phyloP scores from a whole-genome alignment of 78 protist genomes.

The Dictyostelium citrinum region DNA sequence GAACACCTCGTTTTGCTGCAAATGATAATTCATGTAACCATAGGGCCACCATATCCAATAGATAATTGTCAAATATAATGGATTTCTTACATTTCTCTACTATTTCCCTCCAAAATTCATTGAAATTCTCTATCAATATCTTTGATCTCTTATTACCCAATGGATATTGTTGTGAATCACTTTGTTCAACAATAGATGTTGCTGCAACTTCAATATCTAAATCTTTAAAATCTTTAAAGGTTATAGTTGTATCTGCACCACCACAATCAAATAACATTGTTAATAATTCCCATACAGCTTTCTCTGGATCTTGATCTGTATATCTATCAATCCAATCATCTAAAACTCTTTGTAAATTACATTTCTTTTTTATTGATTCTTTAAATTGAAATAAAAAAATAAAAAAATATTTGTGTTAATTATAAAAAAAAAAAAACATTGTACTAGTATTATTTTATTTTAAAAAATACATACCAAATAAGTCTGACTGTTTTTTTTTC shows the following conservation, averaged over 20 bases:
- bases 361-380: conserved; percentile 18
- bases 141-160: background rate
- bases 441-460: too few species aligned
- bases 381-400: background rate
- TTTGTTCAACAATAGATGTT: background rate
- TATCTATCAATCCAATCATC: conserved; percentile 33
- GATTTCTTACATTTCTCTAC: conserved; percentile 21
- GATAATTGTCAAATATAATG: conserved; percentile 24
- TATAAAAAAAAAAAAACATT: too few species aligned
- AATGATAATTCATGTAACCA: background rate
- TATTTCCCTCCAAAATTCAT: background rate
- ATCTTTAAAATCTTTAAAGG: background rate
- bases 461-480: background rate
- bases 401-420: too few species aligned
- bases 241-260: conserved; percentile 22
- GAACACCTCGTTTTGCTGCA: background rate
- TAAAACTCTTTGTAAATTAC: background rate
- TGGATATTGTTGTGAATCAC: conserved; percentile 14
- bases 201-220: background rate
- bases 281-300: conserved; percentile 8
- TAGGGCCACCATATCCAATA: conserved; percentile 4
- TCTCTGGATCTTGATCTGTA: conserved; percentile 23
- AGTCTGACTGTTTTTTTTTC: background rate
- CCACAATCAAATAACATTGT: conserved; percentile 15
- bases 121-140: background rate